Evolutionary conservation across 495 filamentous ascomycete species (phyloP), one percentile per base, ranked within the genome.

Genomic region (Neurospora sp.): DNA sequence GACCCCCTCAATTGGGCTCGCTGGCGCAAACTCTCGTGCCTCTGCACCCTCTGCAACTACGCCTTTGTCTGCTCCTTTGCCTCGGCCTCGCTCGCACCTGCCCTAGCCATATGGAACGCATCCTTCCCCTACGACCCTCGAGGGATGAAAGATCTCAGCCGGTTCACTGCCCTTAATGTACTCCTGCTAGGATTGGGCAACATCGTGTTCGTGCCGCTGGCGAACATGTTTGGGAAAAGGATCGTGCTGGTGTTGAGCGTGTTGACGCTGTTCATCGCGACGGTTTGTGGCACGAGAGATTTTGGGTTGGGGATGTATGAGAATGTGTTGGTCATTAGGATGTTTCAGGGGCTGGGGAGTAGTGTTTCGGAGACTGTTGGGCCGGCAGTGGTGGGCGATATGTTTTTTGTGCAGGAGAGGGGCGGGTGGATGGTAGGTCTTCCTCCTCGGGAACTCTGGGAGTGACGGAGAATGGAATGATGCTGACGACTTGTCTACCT

Each of bases 221-320:
- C 87, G 7, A 87, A 87, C 71, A 80, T 86, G 10, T 89, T 80
- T 71, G 87, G 88, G 4, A 82, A 86, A n/a, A 84, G 87, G 3
- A 85, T 85, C 6, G 81, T 87, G 40, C 84, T 87, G 40, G 78
- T 89, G 8, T 42, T 87, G 7, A 87, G 86, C 7, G 76, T 84
- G 1, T 70, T 86, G 10, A 78, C 81, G 45, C 82, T 84, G 73
- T 74, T 83, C 2, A 77, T 85, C 2, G 83, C 83, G 69, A 86
- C 86, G 20, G 77, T 83, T 18, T 84, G 83, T 35, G 87, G 86
- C 44, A 84, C 83, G 1, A 78, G 53, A 31, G 53, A 31, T 27
- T 7, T 31, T 61, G 53, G 22, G 10, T 20, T 59, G 47, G 47
- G 47, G 0, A 61, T 61, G 53, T 65, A 65, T 35, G 75, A 75